Percentiles rank a stretch among this genome's conserved stretches.
Evolutionary conservation across 768 basidiomycete species (phyloP).

Genomic region (Amanita pallidorosea): DNA sequence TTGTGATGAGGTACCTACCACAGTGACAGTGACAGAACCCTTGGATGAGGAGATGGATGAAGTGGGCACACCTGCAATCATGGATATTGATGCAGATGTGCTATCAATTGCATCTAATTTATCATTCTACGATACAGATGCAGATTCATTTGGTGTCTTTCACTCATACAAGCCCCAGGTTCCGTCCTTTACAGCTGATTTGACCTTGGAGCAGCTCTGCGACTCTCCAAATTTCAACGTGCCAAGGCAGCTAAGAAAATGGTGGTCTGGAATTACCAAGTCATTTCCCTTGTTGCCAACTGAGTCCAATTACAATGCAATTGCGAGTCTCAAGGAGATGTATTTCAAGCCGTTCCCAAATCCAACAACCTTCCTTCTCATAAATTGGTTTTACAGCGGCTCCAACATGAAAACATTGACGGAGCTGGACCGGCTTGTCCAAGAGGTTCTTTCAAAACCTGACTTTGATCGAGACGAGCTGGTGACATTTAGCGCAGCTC

Average conservation of each 20-base stretch:
- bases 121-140: constrained; percentile 5
- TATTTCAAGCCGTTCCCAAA: not conserved
- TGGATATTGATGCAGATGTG: no score
- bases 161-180: not conserved
- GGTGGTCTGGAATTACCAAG: not conserved
- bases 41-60: no score
- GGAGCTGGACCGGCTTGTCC: constrained; percentile 1
- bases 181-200: not conserved
- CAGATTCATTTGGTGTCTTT: not conserved
- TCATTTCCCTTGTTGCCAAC: constrained; percentile 9
- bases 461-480: no score
- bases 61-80: no score
- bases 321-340: not conserved
- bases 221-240: not conserved
- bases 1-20: no score
- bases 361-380: not conserved
- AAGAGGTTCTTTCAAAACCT: no score
- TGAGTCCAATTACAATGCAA: no score
- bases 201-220: not conserved
- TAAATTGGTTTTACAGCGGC: constrained; percentile 7
- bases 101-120: no score
- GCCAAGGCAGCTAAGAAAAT: not conserved
- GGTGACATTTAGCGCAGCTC: no score
- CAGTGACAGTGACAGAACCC: no score
- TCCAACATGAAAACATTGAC: not conserved